A percentile compares a stretch with the other conserved stretches of the same genome.
Evolutionary conservation across 306 rosid genomes (phyloP).

Genomic region (Carpinus viminea): DNA sequence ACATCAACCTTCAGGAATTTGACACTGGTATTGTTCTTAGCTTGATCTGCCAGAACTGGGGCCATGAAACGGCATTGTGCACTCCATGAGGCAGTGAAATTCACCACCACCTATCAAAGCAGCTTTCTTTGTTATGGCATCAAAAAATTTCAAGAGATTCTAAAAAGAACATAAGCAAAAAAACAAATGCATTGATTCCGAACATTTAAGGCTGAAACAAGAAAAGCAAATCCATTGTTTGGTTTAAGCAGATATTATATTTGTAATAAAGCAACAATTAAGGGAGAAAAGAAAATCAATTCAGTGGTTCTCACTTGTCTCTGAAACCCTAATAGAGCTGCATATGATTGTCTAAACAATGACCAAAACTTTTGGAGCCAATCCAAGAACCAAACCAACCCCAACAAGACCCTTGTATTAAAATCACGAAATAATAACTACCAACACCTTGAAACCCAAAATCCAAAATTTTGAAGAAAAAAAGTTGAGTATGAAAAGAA

Average conservation of each 20-base stretch:
- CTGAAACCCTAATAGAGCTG: conserved; percentile 18
- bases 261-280: too few species aligned
- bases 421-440: neutral
- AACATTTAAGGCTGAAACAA: neutral
- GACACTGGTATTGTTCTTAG: conserved; percentile 43
- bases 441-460: neutral
- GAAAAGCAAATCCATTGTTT: neutral
- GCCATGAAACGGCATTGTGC: conserved; percentile 78
- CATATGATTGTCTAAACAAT: neutral
- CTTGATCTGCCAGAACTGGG: conserved; percentile 68
- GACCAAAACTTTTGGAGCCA: too few species aligned
- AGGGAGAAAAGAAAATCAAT: too few species aligned
- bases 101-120: conserved; percentile 69
- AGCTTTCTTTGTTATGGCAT: neutral
- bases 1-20: conserved; percentile 83
- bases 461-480: neutral
- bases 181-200: neutral
- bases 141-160: neutral
- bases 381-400: neutral
- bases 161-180: neutral
- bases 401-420: neutral
- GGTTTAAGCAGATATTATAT: too few species aligned
- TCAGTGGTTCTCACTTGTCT: too few species aligned
- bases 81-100: conserved; percentile 92
- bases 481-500: neutral